Evolutionary conservation across 768 basidiomycete species (phyloP).

Genomic region (Paxillus rubicundulus): DNA sequence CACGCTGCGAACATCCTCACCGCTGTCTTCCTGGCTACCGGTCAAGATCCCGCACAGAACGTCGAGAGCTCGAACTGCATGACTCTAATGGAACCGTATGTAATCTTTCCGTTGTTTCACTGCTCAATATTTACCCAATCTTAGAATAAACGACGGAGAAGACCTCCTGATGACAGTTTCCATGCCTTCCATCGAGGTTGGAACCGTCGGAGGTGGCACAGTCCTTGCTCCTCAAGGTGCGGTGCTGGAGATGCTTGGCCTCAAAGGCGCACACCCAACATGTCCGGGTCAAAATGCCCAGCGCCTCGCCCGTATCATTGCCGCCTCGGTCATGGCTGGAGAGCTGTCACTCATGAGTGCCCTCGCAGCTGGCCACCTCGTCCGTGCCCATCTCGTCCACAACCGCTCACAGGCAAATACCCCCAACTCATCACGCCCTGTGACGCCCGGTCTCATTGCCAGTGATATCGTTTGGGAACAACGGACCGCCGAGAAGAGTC

Average conservation of each 20-base stretch:
- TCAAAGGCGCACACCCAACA: conserved; percentile 85
- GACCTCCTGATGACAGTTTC: conserved; percentile 91
- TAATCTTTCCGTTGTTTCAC: conserved; percentile 4
- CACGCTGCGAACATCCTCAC: conserved; percentile 98
- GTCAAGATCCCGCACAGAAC: conserved; percentile 99
- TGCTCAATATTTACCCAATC: conserved; percentile 1
- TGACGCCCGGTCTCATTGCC: conserved; percentile 48
- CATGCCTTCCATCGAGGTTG: conserved; percentile 99
- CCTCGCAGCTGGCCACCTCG: conserved; percentile 91
- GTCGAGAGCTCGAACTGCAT: conserved; percentile 99
- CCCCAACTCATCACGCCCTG: conserved; percentile 60
- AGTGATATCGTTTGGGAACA: conserved; percentile 25
- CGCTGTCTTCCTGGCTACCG: conserved; percentile 92
- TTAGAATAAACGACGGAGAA: conserved; percentile 79
- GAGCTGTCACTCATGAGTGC: conserved; percentile 91
- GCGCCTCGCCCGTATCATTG: conserved; percentile 84
- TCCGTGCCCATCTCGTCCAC: conserved; percentile 89
- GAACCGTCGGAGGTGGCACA: conserved; percentile 96
- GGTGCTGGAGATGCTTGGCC: conserved; percentile 90
- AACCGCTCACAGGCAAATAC: conserved; percentile 85
- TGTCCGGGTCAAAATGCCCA: conserved; percentile 89
- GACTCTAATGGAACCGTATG: conserved; percentile 97
- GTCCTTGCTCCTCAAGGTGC: conserved; percentile 86
- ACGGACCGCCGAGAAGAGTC: conserved; percentile 9
- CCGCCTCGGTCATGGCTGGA: conserved; percentile 94